These are phyloP conservation scores for Sporobolomyces roseus DNA, from an alignment of 768 basidiomycete species.

Conservation along the genomic window DNA sequence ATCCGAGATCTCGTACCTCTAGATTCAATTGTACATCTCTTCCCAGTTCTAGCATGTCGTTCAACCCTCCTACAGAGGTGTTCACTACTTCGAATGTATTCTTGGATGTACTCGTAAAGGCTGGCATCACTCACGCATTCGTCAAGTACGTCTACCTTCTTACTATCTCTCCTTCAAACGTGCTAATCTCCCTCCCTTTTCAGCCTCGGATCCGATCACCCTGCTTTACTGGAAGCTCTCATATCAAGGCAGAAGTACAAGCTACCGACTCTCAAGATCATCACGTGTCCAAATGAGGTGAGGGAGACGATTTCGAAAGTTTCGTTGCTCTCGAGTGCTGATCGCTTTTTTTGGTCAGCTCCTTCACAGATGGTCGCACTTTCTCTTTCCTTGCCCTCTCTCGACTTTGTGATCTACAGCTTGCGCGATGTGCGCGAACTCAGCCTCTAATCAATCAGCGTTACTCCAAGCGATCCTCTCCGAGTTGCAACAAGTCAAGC, in stretches of 20 bases:
- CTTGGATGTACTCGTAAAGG: slow-evolving; percentile 49
- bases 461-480: slow-evolving; percentile 40
- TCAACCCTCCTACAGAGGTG: slow-evolving; percentile 46
- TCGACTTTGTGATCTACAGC: slow-evolving; percentile 69
- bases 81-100: slow-evolving; percentile 64
- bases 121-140: slow-evolving; percentile 35
- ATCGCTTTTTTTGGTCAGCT: not conserved
- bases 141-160: slow-evolving; percentile 12
- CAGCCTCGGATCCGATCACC: slow-evolving; percentile 75
- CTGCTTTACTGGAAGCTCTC: slow-evolving; percentile 66
- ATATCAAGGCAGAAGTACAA: slow-evolving; percentile 56
- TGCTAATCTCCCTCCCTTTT: slow-evolving; percentile 52
- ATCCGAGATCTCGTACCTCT: too few species aligned
- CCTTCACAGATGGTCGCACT: slow-evolving; percentile 66
- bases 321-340: not conserved
- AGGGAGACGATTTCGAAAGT: not conserved
- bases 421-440: slow-evolving; percentile 62
- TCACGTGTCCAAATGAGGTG: slow-evolving; percentile 66
- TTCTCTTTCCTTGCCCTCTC: too few species aligned
- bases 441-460: slow-evolving; percentile 53
- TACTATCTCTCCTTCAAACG: not conserved
- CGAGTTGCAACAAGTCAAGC: slow-evolving; percentile 35
- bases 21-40: too few species aligned
- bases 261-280: slow-evolving; percentile 54
- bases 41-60: too few species aligned